Conservation (phyloP, 2,329 filamentous ascomycete species). For the Endothia cerciana region DNA sequence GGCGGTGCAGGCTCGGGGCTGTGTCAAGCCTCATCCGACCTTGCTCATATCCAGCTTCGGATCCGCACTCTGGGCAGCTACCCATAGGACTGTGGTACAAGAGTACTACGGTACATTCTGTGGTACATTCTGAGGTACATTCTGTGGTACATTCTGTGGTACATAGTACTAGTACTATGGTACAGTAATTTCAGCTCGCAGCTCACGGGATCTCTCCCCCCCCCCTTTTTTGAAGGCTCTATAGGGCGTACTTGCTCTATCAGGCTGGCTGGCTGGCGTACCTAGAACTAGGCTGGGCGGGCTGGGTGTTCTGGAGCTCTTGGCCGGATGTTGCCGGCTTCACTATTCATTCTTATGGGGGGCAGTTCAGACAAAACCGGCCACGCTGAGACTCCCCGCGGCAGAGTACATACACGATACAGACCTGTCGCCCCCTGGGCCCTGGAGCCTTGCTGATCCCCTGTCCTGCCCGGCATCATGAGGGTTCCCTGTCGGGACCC, state of each 20-base stretch:
- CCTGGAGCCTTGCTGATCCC: neutral
- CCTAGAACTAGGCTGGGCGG: no score
- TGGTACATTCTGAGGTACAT: neutral
- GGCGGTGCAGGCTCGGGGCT: neutral
- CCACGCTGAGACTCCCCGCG: neutral
- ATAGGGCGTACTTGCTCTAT: neutral
- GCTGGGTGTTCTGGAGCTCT: no score
- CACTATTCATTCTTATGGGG: no score
- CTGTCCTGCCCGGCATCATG: neutral
- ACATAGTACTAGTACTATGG: neutral
- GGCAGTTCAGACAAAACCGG: no score
- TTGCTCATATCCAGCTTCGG: slow-evolving; percentile 1
- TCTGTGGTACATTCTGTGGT: neutral
- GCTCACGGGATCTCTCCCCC: neutral
- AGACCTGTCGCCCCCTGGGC: neutral
- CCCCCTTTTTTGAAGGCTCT: neutral
- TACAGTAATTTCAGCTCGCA: neutral
- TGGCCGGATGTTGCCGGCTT: no score
- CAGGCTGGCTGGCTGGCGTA: neutral
- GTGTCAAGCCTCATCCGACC: slow-evolving; percentile 2
- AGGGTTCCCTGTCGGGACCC: neutral
- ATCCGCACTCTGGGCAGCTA: neutral
- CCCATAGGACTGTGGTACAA: neutral
- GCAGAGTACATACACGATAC: no score
- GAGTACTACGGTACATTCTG: neutral